Base-by-base conservation (phyloP, 805 yeast species). In the Nakazawaea pomicola region DNA sequence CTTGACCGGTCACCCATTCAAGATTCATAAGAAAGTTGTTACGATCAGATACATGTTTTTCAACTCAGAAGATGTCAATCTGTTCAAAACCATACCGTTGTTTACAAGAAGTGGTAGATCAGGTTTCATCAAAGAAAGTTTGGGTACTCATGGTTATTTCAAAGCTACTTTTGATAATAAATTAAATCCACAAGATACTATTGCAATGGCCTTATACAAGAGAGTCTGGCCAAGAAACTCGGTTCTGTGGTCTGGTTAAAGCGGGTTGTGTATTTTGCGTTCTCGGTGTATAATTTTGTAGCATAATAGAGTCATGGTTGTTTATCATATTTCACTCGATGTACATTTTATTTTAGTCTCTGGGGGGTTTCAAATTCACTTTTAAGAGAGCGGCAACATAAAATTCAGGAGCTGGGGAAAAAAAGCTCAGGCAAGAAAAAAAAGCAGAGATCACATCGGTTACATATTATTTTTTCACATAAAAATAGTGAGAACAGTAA, bases 121-220 rank as follows among this genome's bases (percentile, higher is more conserved):
- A 16, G 99, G 99, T 41, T 84, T 84, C 61, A 91, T 95, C 59
- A 91, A 87, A 63, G 97, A 91, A 60, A 78, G 90, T 57, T 72
- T 93, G 68, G 99, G 99, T 65, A 93, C 99, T 2, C 99, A 93
- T 60, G 99, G 99, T 48, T 88, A 91, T 68, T 90, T 83, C 76
- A 93, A 93, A 67, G 96, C 97, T 18, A 83, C 85, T 7, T 93
- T 93, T 54, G 97, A 93, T 58, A 91, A 90, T 45, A 86, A 83
- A 55, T 68, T 95, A 54, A 79, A 84, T 39, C 83, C 96, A 0
- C 97, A 90, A 64, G 99, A 93, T 62, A 80, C 86, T 11, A 79
- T 93, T 36, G 97, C 88, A 17, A 88, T 93, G 97, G 80, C 96
- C 23, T 64, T 93, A 52, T 93, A 85, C 68, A 91, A 87, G 66